These are phyloP conservation scores for Herpetomonas muscarum DNA, from an alignment of 208 protist species.

Conservation along the genomic window DNA sequence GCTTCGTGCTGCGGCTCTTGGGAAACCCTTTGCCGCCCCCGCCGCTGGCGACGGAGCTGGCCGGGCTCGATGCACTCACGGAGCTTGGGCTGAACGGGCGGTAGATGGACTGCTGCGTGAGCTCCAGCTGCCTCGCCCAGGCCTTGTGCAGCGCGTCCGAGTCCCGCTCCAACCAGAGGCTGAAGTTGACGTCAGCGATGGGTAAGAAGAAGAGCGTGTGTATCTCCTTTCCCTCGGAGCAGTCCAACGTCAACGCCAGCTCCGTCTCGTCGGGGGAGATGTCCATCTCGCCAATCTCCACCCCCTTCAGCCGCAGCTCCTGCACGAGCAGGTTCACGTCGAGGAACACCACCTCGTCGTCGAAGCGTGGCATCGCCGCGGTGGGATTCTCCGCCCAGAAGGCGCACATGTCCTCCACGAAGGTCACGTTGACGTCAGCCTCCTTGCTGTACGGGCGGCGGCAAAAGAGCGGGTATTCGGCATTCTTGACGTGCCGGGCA, in stretches of 20 bases:
- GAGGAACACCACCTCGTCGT: constrained; percentile 62
- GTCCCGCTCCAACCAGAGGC: constrained; percentile 27
- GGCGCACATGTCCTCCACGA: constrained; percentile 36
- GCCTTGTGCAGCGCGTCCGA: constrained; percentile 25
- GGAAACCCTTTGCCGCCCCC: background rate
- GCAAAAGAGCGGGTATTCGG: constrained; percentile 53
- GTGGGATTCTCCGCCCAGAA: constrained; percentile 26
- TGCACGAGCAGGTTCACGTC: constrained; percentile 59
- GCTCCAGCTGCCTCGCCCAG: constrained; percentile 26
- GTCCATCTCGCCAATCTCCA: constrained; percentile 65
- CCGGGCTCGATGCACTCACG: constrained; percentile 1
- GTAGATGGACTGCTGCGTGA: constrained; percentile 41
- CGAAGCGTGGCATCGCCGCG: constrained; percentile 40
- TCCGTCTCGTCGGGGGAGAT: constrained; percentile 43
- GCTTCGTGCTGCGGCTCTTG: background rate
- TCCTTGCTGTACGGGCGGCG: constrained; percentile 30
- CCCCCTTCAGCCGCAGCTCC: constrained; percentile 38
- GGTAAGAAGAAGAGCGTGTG: constrained; percentile 54
- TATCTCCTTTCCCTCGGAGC: constrained; percentile 56
- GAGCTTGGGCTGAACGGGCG: constrained; percentile 11
- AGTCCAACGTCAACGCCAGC: constrained; percentile 55
- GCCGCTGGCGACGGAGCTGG: constrained; percentile 3
- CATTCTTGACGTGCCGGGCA: constrained; percentile 39
- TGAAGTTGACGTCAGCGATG: constrained; percentile 51
- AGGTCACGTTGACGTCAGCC: constrained; percentile 19